Conservation (phyloP, 805 yeast genomes). For the Spathaspora gorwiae region DNA sequence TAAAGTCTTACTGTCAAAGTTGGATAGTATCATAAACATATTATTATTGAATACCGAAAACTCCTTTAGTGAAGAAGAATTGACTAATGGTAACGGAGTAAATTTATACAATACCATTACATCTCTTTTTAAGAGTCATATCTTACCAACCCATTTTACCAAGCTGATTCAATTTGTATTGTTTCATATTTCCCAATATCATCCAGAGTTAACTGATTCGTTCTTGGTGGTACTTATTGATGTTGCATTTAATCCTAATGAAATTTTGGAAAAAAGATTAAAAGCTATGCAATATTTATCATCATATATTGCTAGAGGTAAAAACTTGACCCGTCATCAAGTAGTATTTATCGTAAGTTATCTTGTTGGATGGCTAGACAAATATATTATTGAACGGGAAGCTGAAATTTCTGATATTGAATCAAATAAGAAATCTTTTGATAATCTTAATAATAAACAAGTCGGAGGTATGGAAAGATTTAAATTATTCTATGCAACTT, state of each 20-base stretch:
- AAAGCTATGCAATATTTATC: slow-evolving; percentile 91
- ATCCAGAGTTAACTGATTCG: slow-evolving; percentile 79
- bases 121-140: slow-evolving; percentile 72
- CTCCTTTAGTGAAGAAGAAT: slow-evolving; percentile 46
- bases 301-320: slow-evolving; percentile 85
- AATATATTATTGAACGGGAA: slow-evolving; percentile 81
- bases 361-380: slow-evolving; percentile 76
- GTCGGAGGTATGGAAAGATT: slow-evolving; percentile 84
- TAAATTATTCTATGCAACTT: slow-evolving; percentile 82
- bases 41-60: slow-evolving; percentile 49
- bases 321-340: slow-evolving; percentile 64
- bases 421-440: slow-evolving; percentile 7
- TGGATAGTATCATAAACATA: slow-evolving; percentile 63
- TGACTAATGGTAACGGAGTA: slow-evolving; percentile 62
- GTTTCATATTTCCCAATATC: slow-evolving; percentile 77
- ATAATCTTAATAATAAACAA: slow-evolving; percentile 7
- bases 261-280: slow-evolving; percentile 68
- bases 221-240: slow-evolving; percentile 79
- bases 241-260: slow-evolving; percentile 67
- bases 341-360: slow-evolving; percentile 78
- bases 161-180: slow-evolving; percentile 80
- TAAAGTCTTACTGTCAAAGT: slow-evolving; percentile 56
- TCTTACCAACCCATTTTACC: slow-evolving; percentile 89
- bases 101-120: slow-evolving; percentile 67
- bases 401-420: slow-evolving; percentile 57